These are phyloP conservation scores for Stachybotrys chartarum DNA, from an alignment of 2,329 filamentous ascomycete genomes.

Conservation along the genomic window DNA sequence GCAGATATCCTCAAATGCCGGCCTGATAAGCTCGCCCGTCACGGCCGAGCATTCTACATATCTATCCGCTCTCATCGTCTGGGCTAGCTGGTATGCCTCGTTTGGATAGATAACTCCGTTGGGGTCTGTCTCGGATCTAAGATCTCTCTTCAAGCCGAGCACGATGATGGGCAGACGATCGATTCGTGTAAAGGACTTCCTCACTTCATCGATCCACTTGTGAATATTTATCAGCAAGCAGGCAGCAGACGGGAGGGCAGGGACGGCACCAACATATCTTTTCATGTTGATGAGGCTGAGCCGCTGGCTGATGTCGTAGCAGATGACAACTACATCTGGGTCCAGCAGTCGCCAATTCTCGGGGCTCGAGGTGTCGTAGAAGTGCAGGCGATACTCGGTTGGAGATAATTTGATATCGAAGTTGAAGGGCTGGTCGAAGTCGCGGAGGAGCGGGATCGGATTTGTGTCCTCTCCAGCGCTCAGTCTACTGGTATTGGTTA, in stretches of 20 bases:
- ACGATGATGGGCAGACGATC: conserved; percentile 48
- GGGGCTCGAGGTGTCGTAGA: conserved; percentile 52
- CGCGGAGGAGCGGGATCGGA: conserved; percentile 43
- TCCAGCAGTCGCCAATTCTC: conserved; percentile 51
- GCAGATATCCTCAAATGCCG: conserved; percentile 55
- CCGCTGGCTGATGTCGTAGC: conserved; percentile 55
- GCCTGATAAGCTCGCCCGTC: conserved; percentile 50
- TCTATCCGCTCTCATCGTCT: conserved; percentile 52
- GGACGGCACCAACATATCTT: conserved; percentile 37
- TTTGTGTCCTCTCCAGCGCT: conserved; percentile 35
- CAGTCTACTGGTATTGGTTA: conserved; percentile 35
- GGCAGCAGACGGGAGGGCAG: not conserved
- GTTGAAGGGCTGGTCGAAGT: conserved; percentile 53
- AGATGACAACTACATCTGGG: conserved; percentile 52
- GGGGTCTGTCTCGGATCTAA: conserved; percentile 49
- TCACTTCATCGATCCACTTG: conserved; percentile 52
- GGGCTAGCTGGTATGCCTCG: conserved; percentile 49
- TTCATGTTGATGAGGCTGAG: conserved; percentile 52
- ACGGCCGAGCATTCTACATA: conserved; percentile 58
- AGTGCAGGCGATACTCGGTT: conserved; percentile 45
- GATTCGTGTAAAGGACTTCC: conserved; percentile 36
- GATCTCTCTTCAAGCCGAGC: conserved; percentile 53
- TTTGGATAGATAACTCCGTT: conserved; percentile 56
- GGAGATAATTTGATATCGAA: conserved; percentile 42
- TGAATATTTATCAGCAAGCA: not conserved